Evolutionary conservation across 106 monocot genomes (phyloP).

Genomic region (Dioscorea dumetorum): DNA sequence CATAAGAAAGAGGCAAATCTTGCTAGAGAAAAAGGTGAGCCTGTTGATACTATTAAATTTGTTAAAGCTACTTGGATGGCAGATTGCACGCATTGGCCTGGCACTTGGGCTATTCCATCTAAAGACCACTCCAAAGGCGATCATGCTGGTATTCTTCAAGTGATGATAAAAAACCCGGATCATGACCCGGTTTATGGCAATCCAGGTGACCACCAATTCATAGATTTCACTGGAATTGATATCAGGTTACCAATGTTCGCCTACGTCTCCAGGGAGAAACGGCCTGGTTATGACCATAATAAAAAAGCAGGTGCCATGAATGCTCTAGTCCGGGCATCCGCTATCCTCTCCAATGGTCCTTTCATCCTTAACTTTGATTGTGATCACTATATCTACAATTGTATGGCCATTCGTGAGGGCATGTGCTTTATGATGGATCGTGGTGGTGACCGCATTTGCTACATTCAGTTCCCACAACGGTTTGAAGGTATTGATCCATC

Average conservation of each 20-base stretch:
- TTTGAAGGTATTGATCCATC: constrained; percentile 97
- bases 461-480: constrained; percentile 88
- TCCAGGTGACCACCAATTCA: constrained; percentile 49
- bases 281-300: constrained; percentile 81
- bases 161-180: constrained; percentile 65
- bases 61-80: constrained; percentile 85
- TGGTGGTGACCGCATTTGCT: constrained; percentile 88
- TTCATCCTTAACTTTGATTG: constrained; percentile 99
- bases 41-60: constrained; percentile 17
- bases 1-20: constrained; percentile 29
- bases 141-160: constrained; percentile 81
- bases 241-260: constrained; percentile 69
- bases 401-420: constrained; percentile 67
- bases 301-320: constrained; percentile 99
- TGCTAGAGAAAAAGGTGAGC: constrained; percentile 41
- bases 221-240: constrained; percentile 79
- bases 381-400: constrained; percentile 96
- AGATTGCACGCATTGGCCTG: constrained; percentile 86
- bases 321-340: constrained; percentile 79
- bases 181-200: constrained; percentile 43
- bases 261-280: constrained; percentile 87
- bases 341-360: constrained; percentile 87
- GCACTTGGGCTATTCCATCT: constrained; percentile 47
- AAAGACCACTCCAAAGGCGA: constrained; percentile 80
- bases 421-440: constrained; percentile 99